Evolutionary conservation across 2,329 filamentous ascomycete species (phyloP), one percentile per base, ranked within the genome.

Genomic region (Cercospora canescens): DNA sequence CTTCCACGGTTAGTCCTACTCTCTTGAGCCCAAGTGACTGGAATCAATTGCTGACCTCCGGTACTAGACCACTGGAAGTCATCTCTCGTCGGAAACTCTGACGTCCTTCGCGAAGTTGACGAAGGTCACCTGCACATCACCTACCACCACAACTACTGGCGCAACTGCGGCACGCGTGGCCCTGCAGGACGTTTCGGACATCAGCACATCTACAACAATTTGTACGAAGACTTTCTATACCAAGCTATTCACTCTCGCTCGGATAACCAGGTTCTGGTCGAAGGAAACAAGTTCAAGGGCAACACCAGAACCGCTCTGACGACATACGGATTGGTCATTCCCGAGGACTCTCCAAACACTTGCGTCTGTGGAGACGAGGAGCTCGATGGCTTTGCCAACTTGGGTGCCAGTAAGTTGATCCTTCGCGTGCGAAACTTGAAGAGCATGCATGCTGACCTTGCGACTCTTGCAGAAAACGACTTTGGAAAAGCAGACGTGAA

Each of bases 311-410:
- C 84, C 67, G 83, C 85, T 0, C 72, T 86, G 26, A 84, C 80
- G 69, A 86, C 85, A 0, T 85, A 86, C 60, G 84, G 85, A 0
- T 76, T 86, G 0, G 85, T 86, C 1, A 83, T 87, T n/a, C 85
- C 85, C 0, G 77, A 81, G 54, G 85, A 86, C 66, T 83, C 81
- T 50, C 85, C 85, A 0, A 87, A 87, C 65, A 86, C 83, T 0
- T 81, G 80, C 65, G 78, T 80, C 1, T 84, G 83, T 11, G 85
- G 84, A 1, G 85, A 87, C 56, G 81, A 81, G 69, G 84, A 86
- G 71, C 76, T 86, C 28, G 84, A 86, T 68, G 84, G 84, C 0
- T 87, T 79, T 71, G 84, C 83, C 3, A 87, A 86, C 66, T 75
- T 86, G 16, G 85, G 84, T 26, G 81, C 83, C 3, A 79, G 83